Percentiles rank a stretch among this genome's conserved stretches.
Evolutionary conservation across 73 alveolate genomes (phyloP).

Genomic region (Paramecium octaurelia): DNA sequence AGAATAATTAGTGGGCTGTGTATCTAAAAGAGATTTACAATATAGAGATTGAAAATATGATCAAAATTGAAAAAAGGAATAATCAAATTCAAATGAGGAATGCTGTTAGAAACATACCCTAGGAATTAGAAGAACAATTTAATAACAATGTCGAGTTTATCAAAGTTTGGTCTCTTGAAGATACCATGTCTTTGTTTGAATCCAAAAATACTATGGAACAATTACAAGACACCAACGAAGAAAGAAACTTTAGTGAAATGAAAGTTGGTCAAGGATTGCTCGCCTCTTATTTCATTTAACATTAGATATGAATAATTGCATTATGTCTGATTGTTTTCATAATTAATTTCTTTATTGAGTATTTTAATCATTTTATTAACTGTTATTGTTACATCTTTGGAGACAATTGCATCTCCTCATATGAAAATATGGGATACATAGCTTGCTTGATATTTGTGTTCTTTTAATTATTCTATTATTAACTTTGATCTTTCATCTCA

Average conservation of each 20-base stretch:
- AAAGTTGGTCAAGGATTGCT: background rate
- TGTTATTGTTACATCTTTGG: background rate
- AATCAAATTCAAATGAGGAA: background rate
- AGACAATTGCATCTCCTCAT: background rate
- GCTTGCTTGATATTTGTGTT: background rate
- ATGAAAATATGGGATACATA: background rate
- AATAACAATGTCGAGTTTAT: background rate
- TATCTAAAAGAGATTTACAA: background rate
- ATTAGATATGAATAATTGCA: background rate
- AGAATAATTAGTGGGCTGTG: background rate
- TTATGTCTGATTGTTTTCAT: background rate
- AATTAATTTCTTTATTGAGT: background rate
- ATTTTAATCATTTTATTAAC: background rate
- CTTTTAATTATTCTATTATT: background rate
- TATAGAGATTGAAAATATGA: background rate
- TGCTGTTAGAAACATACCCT: background rate
- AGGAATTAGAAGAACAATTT: background rate
- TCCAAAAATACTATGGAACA: background rate
- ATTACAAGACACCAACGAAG: background rate
- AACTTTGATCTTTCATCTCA: background rate
- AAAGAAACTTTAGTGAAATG: background rate
- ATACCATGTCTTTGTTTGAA: background rate
- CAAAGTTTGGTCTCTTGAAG: constrained; percentile 3
- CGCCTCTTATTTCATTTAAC: background rate
- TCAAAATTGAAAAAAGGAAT: background rate